These are phyloP conservation scores for Cryptococcus sp. DNA, from an alignment of 1,284 basidiomycete genomes.

Conservation along the genomic window DNA sequence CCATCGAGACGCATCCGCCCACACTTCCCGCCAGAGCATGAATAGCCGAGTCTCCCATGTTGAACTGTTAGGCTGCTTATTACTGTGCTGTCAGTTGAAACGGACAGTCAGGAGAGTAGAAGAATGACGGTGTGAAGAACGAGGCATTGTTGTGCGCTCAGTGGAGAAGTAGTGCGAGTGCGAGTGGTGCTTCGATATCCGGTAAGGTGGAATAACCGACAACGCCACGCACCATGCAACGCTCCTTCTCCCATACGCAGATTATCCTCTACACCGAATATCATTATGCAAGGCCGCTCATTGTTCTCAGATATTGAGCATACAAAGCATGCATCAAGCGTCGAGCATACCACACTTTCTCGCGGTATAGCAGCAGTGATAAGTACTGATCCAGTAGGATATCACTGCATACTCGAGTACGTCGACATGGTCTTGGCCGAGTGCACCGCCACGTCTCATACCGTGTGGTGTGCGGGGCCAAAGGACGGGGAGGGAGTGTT, in stretches of 20 bases:
- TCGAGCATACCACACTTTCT: no score
- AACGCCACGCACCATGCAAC: neutral
- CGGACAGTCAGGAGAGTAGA: neutral
- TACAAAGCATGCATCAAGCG: no score
- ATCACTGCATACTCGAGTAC: no score
- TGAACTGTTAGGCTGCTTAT: constrained; percentile 1
- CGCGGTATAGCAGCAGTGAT: no score
- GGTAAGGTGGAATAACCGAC: neutral
- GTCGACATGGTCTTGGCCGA: no score
- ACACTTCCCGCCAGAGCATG: constrained; percentile 87
- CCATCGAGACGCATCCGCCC: constrained; percentile 91
- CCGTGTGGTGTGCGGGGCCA: no score
- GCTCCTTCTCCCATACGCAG: neutral
- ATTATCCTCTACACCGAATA: neutral
- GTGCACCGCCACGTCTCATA: no score
- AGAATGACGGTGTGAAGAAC: neutral
- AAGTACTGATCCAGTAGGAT: no score
- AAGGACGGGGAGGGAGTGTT: no score
- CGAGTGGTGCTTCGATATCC: neutral
- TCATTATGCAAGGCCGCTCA: no score
- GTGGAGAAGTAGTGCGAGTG: neutral
- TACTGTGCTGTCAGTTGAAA: neutral
- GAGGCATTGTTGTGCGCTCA: neutral
- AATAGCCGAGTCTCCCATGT: constrained; percentile 71
- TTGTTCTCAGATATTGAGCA: no score